These are phyloP conservation scores for Gracilaria gracilis DNA, from an alignment of 23 red algal genomes.

Conservation along the genomic window DNA sequence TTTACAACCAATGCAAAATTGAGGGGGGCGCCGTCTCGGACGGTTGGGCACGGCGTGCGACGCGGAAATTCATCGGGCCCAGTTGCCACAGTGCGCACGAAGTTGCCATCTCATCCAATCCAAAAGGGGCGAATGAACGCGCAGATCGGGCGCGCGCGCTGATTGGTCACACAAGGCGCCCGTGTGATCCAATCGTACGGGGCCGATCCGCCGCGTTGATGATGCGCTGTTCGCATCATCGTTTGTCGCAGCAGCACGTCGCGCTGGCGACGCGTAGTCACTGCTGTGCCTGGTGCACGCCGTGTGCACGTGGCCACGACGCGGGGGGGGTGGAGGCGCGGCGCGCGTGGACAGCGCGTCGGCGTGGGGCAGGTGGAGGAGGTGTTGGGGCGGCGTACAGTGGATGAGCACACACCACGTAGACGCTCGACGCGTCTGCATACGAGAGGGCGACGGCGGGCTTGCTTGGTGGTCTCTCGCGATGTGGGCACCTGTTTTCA, in stretches of 20 bases:
- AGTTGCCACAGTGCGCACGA: too few species aligned
- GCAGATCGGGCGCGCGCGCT: not conserved
- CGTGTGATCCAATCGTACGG: not conserved
- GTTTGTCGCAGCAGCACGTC: not conserved
- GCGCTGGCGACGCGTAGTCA: not conserved
- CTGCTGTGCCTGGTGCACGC: not conserved
- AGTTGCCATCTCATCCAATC: slow-evolving; percentile 6
- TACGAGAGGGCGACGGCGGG: too few species aligned
- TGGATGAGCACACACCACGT: too few species aligned
- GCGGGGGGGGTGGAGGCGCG: not conserved
- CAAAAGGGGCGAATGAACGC: not conserved
- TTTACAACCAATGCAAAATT: not conserved
- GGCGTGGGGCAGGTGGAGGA: too few species aligned
- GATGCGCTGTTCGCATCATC: not conserved
- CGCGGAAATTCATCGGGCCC: too few species aligned
- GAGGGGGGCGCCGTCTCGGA: not conserved
- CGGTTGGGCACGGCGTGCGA: too few species aligned
- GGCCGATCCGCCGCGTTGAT: not conserved
- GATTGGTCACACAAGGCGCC: not conserved
- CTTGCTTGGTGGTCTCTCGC: too few species aligned
- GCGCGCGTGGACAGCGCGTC: too few species aligned
- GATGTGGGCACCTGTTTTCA: too few species aligned
- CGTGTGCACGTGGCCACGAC: not conserved
- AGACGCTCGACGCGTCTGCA: too few species aligned
- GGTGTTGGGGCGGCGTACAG: too few species aligned